phyloP scores from a whole-genome alignment of 2,329 filamentous ascomycete genomes.

The Cordyceps militaris region DNA sequence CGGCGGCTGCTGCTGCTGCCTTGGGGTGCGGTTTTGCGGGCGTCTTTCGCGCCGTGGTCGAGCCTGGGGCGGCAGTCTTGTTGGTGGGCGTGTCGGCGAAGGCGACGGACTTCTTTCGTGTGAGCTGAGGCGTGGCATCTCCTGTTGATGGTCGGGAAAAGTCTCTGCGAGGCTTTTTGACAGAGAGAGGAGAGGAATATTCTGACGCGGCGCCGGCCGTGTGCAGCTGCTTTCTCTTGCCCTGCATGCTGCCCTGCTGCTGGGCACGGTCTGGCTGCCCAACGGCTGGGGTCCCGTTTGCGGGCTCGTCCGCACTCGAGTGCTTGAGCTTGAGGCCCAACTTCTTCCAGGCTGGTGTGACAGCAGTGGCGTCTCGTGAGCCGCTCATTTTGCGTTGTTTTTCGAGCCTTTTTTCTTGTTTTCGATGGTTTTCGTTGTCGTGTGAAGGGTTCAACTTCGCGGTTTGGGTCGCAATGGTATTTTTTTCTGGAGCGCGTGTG shows the following conservation, averaged over 20 bases:
- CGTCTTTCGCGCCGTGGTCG: conserved; percentile 20
- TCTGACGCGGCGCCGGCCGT: conserved; percentile 7
- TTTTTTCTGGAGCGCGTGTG: conserved; percentile 5
- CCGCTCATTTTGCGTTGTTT: conserved; percentile 11
- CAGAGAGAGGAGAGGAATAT: conserved; percentile 9
- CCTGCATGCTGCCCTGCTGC: conserved; percentile 10
- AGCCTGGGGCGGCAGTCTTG: conserved; percentile 19
- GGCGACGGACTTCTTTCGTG: conserved; percentile 40
- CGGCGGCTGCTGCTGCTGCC: conserved; percentile 16
- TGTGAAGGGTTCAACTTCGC: background rate
- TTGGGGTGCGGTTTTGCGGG: conserved; percentile 30
- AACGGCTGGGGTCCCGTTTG: conserved; percentile 11
- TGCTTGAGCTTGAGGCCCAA: conserved; percentile 56
- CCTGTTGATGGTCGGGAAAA: background rate
- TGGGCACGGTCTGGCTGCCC: conserved; percentile 15
- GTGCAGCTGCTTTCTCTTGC: conserved; percentile 13
- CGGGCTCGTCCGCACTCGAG: conserved; percentile 6
- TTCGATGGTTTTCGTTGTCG: background rate
- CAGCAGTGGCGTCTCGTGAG: background rate
- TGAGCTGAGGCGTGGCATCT: conserved; percentile 22
- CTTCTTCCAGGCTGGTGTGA: conserved; percentile 50
- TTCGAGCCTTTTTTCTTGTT: background rate
- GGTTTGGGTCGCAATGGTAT: conserved; percentile 4
- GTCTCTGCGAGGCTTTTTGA: conserved; percentile 13
- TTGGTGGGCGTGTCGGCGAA: conserved; percentile 31